A percentile compares a stretch with the other conserved stretches of the same genome.
Evolutionary conservation across 176 grass and related monocot genomes (phyloP).

Genomic region (Carex myosuroides): DNA sequence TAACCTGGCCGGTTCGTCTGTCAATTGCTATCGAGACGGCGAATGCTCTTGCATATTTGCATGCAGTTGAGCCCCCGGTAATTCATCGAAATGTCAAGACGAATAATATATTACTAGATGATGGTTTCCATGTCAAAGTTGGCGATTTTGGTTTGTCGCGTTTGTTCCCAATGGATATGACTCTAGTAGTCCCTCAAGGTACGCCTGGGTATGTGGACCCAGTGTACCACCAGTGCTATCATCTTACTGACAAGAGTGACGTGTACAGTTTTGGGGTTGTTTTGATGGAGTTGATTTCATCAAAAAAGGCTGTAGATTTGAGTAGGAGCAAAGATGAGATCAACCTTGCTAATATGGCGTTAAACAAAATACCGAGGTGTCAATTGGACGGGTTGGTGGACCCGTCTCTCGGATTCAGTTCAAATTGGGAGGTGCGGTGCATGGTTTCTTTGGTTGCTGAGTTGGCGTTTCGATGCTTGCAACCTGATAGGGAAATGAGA

Average conservation of each 20-base stretch:
- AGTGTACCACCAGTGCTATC: constrained; percentile 71
- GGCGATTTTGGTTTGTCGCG: constrained; percentile 80
- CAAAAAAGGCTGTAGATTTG: constrained; percentile 86
- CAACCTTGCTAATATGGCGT: constrained; percentile 58
- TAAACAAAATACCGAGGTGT: constrained; percentile 58
- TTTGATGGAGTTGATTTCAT: constrained; percentile 75
- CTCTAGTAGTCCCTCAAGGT: constrained; percentile 87
- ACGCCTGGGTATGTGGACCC: constrained; percentile 93
- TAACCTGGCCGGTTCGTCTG: constrained; percentile 63
- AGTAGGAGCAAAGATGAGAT: constrained; percentile 50
- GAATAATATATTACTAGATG: constrained; percentile 76
- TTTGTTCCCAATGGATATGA: constrained; percentile 59
- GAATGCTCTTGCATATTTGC: constrained; percentile 61
- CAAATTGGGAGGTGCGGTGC: constrained; percentile 32
- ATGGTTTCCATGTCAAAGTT: constrained; percentile 69
- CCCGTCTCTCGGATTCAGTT: constrained; percentile 40
- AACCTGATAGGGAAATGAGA: constrained; percentile 53
- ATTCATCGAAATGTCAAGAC: constrained; percentile 93
- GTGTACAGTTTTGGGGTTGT: constrained; percentile 96
- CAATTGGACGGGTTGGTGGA: constrained; percentile 59
- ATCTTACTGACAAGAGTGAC: constrained; percentile 90
- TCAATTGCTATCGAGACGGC: constrained; percentile 83
- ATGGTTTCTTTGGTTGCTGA: constrained; percentile 49
- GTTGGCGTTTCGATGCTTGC: constrained; percentile 73
- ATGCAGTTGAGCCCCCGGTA: constrained; percentile 51